Base-by-base conservation (phyloP, 2,329 filamentous ascomycete genomes). In the Colletotrichum theobromicola region DNA sequence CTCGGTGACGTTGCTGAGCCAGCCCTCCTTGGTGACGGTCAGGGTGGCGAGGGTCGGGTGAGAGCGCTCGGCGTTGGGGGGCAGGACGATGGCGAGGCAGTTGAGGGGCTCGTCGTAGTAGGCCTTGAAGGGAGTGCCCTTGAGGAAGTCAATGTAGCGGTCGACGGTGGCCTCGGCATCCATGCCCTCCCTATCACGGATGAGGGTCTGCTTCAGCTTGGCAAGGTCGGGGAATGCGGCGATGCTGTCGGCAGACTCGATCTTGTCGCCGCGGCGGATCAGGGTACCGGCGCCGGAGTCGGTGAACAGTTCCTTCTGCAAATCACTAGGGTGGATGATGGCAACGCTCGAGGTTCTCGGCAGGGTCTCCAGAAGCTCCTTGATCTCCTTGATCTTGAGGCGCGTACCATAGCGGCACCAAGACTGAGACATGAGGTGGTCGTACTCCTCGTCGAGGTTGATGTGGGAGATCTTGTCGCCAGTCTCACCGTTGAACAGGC, bases 311-410 rank as follows among this genome's bases (percentile, higher is more conserved):
- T 99, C 97, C 87, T 97, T 98, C 86, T 98, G 96, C 57, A 99
- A 89, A 83, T 98, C 96, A 77, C 94, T 95, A 3, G 97, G 96
- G 85, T 98, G 96, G 79, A 98, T 99, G 81, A 99, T 98, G 76
- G 97, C 97, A 64, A 99, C 96, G 79, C 95, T 98, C 21, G 96
- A 98, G 71, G 94, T 96, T 79, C 95, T 93, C 66, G 97, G 97
- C 21, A 99, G 91, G 64, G 94, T 93, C 79, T 95, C 94, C 67
- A 99, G 88, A 32, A 99, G 90, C 74, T 98, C 95, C 89, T 98
- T 98, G 86, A 98, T 97, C 87, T 99, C 95, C 86, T 94, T 95
- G 84, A 99, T 98, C 92, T 99, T 99, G 77, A 98, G 90, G 76
- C 96, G 92, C 46, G 96, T 98, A 76, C 97, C 97, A 82, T 97